Conservation (phyloP, 495 filamentous ascomycete species). For the Halenospora varia region DNA sequence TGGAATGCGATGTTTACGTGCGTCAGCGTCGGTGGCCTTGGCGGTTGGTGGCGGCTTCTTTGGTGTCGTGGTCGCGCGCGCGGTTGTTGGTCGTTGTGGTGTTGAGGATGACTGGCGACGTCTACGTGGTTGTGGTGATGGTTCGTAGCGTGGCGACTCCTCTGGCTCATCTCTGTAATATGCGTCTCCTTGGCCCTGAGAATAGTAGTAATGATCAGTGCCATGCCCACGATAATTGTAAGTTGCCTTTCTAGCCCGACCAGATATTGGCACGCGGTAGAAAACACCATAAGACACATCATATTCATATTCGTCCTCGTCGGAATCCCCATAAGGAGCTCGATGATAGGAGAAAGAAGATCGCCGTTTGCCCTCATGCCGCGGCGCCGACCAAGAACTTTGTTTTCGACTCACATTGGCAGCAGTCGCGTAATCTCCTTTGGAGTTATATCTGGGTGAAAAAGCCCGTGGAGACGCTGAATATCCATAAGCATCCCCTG, state of each 20-base stretch:
- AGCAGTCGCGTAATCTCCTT: slow-evolving; percentile 30
- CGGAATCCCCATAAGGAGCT: slow-evolving; percentile 54
- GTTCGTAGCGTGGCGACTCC: slow-evolving; percentile 19
- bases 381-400: slow-evolving; percentile 26
- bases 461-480: slow-evolving; percentile 20
- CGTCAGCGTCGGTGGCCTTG: slow-evolving; percentile 83
- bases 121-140: slow-evolving; percentile 37
- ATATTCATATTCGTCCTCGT: slow-evolving; percentile 57
- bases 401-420: slow-evolving; percentile 31
- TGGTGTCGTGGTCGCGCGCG: slow-evolving; percentile 36
- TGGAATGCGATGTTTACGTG: slow-evolving; percentile 76
- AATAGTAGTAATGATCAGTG: slow-evolving; percentile 49
- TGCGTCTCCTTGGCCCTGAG: slow-evolving; percentile 42
- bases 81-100: slow-evolving; percentile 39
- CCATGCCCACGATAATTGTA: slow-evolving; percentile 45
- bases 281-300: slow-evolving; percentile 34
- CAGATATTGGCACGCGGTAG: slow-evolving; percentile 38
- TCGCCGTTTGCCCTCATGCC: slow-evolving; percentile 22
- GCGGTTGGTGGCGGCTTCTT: slow-evolving; percentile 34
- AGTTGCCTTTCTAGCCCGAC: slow-evolving; percentile 23
- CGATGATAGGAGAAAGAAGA: slow-evolving; percentile 43
- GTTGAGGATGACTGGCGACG: slow-evolving; percentile 26
- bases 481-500: slow-evolving; percentile 23
- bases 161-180: slow-evolving; percentile 25
- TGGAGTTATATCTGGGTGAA: slow-evolving; percentile 27